phyloP scores from a whole-genome alignment of 176 grass and related monocot species.

The Cenchrus fungigraminus region DNA sequence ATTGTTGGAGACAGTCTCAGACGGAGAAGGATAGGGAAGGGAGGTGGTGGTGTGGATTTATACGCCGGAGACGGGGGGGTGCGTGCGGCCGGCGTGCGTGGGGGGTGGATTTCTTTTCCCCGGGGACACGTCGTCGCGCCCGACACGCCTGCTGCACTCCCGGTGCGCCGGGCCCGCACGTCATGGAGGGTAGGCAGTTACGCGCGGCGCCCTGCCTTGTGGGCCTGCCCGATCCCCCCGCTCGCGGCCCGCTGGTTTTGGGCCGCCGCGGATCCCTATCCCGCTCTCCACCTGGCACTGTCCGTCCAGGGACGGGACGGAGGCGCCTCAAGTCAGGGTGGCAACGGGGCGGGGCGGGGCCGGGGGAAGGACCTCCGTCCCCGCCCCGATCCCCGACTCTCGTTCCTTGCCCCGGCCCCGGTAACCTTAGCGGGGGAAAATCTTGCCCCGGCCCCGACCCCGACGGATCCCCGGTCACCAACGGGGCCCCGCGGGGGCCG shows the following conservation, averaged over 20 bases:
- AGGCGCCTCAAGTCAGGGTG: no score
- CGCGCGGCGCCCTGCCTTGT: not conserved
- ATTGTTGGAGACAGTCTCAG: not conserved
- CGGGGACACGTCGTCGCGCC: conserved; percentile 34
- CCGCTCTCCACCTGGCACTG: conserved; percentile 45
- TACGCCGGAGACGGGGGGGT: conserved; percentile 13
- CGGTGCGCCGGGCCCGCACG: not conserved
- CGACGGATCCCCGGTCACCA: no score
- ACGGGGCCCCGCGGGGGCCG: no score
- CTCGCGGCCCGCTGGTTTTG: conserved; percentile 24
- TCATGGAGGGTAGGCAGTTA: not conserved
- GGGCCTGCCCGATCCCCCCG: not conserved
- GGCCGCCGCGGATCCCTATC: conserved; percentile 52
- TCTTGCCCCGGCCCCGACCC: no score
- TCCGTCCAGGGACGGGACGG: not conserved
- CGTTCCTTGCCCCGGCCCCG: no score
- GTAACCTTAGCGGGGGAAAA: no score
- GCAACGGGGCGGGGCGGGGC: no score
- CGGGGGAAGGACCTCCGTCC: no score
- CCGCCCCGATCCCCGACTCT: no score
- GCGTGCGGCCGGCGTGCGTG: not conserved
- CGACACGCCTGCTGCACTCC: not conserved
- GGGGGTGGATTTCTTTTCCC: not conserved
- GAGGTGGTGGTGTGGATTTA: conserved; percentile 31
- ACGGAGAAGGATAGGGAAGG: conserved; percentile 19